These are phyloP conservation scores for Aspergillus pseudonomiae DNA, from an alignment of 2,329 filamentous ascomycete species.

Conservation along the genomic window DNA sequence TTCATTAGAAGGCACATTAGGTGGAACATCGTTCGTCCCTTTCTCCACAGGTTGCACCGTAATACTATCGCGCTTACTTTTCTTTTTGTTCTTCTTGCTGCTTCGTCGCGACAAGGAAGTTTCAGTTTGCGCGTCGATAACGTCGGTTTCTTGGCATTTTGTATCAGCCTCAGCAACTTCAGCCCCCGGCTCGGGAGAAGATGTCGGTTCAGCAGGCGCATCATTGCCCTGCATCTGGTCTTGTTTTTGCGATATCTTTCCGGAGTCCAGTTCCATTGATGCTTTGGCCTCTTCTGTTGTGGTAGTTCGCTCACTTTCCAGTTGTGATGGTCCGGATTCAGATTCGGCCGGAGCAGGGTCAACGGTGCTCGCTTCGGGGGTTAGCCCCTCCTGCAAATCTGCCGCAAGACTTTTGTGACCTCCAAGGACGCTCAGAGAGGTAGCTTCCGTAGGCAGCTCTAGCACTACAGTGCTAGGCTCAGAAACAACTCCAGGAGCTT, in stretches of 20 bases:
- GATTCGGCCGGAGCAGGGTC: background rate
- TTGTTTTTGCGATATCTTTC: background rate
- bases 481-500: background rate
- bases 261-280: background rate
- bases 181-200: background rate
- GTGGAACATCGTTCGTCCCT: conserved; percentile 8
- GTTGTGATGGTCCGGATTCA: background rate
- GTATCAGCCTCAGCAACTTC: background rate
- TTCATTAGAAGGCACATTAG: conserved; percentile 7
- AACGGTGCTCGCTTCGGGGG: background rate
- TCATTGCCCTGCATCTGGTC: background rate
- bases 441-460: background rate
- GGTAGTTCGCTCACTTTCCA: background rate
- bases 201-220: background rate
- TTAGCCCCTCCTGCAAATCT: background rate
- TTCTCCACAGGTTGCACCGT: conserved; percentile 6
- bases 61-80: conserved; percentile 24
- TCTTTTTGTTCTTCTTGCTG: conserved; percentile 28
- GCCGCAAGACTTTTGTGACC: too few relatives aligned
- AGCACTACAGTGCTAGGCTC: background rate
- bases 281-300: conserved; percentile 1
- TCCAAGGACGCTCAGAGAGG: too few relatives aligned
- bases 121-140: conserved; percentile 11
- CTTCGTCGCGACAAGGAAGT: conserved; percentile 16
- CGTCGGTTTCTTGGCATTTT: conserved; percentile 3